Evolutionary conservation across 2,329 filamentous ascomycete species (phyloP).

Genomic region (Pseudodiploospora longispora): DNA sequence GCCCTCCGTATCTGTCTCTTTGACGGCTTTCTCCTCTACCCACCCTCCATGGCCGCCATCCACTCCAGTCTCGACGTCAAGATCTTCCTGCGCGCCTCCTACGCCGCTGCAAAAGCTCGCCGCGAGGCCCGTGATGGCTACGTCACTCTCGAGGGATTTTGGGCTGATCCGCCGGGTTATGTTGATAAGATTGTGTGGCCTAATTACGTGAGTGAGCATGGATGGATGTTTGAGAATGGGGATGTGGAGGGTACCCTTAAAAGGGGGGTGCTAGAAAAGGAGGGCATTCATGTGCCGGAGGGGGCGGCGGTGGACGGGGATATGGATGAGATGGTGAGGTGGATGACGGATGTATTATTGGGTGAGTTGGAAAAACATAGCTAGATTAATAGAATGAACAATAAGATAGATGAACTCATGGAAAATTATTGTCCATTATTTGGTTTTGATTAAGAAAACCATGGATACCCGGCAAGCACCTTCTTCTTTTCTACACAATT

Average conservation of each 20-base stretch:
- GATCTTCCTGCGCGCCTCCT: conserved; percentile 68
- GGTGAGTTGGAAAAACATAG: conserved; percentile 28
- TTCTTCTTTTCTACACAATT: no score
- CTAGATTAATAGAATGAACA: conserved; percentile 2
- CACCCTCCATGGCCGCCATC: conserved; percentile 45
- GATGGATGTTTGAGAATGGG: conserved; percentile 66
- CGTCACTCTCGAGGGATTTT: conserved; percentile 82
- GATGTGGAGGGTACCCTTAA: conserved; percentile 55
- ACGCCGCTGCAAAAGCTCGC: conserved; percentile 53
- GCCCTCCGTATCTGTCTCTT: conserved; percentile 57
- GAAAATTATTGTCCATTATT: no score
- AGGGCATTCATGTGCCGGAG: conserved; percentile 41
- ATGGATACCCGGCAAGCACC: no score
- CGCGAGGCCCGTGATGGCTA: conserved; percentile 66
- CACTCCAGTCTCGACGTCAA: conserved; percentile 61
- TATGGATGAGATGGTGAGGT: conserved; percentile 55
- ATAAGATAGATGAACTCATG: not conserved
- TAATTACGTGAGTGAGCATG: conserved; percentile 76
- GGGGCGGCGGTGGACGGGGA: conserved; percentile 41
- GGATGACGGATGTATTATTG: conserved; percentile 60
- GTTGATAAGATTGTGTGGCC: conserved; percentile 95
- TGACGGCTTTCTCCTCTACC: conserved; percentile 84
- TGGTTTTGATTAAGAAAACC: no score
- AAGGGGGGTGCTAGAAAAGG: conserved; percentile 32
- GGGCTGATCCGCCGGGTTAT: conserved; percentile 89